Base-by-base conservation (phyloP, 2,329 filamentous ascomycete genomes). In the Aspergillus latus region DNA sequence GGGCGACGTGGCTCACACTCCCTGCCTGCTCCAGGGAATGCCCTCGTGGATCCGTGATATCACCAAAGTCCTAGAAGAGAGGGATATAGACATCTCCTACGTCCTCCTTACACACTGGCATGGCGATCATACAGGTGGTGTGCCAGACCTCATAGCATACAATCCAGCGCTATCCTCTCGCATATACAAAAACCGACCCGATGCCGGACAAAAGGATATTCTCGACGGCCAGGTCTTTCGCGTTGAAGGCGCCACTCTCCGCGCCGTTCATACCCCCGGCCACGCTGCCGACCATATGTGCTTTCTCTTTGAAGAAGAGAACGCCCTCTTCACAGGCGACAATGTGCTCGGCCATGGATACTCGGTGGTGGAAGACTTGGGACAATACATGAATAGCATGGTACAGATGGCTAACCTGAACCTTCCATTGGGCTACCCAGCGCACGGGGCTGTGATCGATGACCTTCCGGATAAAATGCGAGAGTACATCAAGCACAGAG, bases 271-370 rank as follows among this genome's bases (percentile, higher is more conserved):
- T 64, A 81, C 78, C 2, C 86, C 86, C 0, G 87, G 90, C 1
- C 90, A 95, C 66, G 85, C 90, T 0, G 75, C 76, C 1, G 90
- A 95, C 66, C 90, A 94, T 65, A 85, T 90, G 78, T 84, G 82
- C n/a, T 85, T 93, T 57, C 67, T 90, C 1, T 73, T 92, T 1
- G 80, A 84, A 39, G 88, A 92, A 62, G 80, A 92, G 67, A 80
- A 88, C 56, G 87, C 88, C 47, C 83, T 93, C 77, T 91, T 93
- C 68, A 92, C 89, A 0, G 90, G 86, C 1, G 90, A 93, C 71
- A 92, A 90, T 64, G 84, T 93, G 0, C 79, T 93, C 0, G 89
- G 90, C 0, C 88, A 76, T 43, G 77, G 77, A 0, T 73, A 66
- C 16, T 69, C 64, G 29, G 76, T 70, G 0, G 73, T 76, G 0